phyloP scores from a whole-genome alignment of 441 rosid genomes.

The Francoa sonchifolia region DNA sequence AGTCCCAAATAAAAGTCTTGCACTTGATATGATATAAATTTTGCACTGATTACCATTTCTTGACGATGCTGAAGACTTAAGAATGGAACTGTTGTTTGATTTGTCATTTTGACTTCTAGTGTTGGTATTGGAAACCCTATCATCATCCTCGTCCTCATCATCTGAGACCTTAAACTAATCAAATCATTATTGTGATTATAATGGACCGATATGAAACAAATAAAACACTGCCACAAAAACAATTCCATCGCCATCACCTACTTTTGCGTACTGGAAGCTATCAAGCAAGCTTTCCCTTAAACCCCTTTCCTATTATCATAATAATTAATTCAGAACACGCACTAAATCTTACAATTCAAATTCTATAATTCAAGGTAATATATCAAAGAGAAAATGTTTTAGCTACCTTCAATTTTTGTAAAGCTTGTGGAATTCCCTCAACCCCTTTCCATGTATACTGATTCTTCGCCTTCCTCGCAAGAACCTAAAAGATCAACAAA shows the following conservation, averaged over 20 bases:
- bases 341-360: background rate
- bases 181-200: background rate
- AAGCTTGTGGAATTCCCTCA: slow-evolving; percentile 58
- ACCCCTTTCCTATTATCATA: slow-evolving; percentile 40
- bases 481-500: slow-evolving; percentile 35
- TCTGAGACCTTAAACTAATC: background rate
- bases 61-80: slow-evolving; percentile 36
- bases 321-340: slow-evolving; percentile 8
- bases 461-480: slow-evolving; percentile 64
- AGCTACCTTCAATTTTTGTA: slow-evolving; percentile 50
- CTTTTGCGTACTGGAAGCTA: slow-evolving; percentile 33
- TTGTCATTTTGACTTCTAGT: background rate
- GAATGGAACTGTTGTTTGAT: slow-evolving; percentile 18
- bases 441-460: slow-evolving; percentile 88
- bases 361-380: background rate
- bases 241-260: too few species aligned
- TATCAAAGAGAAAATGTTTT: background rate
- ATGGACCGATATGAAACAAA: background rate
- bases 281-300: slow-evolving; percentile 29
- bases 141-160: background rate
- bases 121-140: background rate
- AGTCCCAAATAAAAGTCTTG: too few species aligned
- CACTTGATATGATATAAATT: too few species aligned
- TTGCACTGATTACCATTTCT: slow-evolving; percentile 30
- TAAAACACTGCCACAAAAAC: background rate